Evolutionary conservation across 2,329 filamentous ascomycete genomes (phyloP), one percentile per base, ranked within the genome.

Genomic region (Fusarium sp.): DNA sequence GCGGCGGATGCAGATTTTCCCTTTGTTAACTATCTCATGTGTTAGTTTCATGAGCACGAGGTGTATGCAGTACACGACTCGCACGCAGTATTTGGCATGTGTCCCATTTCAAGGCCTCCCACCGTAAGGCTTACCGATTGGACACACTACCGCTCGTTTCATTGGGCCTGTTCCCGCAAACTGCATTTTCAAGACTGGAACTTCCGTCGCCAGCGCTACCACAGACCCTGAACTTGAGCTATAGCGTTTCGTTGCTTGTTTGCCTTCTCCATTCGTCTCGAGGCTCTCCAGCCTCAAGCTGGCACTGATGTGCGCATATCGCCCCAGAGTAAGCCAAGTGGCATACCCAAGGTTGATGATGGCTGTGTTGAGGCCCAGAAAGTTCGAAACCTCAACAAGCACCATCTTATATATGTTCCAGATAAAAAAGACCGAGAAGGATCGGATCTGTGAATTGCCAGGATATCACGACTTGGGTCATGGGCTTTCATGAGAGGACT

Each of bases 391-490:
- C 11, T 67, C 42, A 39, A 48, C 39, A 47, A 39, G 55, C 12
- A 62, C 56, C 35, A 69, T 53, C 39, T 54, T 64, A 44, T 45
- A 47, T 30, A 36, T 30, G 33, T 24, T 30, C 5, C 20, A 35
- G 48, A 20, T 24, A 12, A 28, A 30, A 30, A 15, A 44, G 16
- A n/a, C 13, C 7, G 42, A 28, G 35, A 82, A 73, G 3, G 48
- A 56, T 15, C 85, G 81, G 31, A 86, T 80, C 0, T 83, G 78
- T 1, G 83, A 84, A 41, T 78, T 71, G 85, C 33, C 7, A 15
- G 31, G 22, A 24, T 28, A 24, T 39, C 31, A 63, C 26, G 59
- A 64, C 11, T 61, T 47, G 18, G 31, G 61, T 28, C 67, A 61
- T 20, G 45, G 54, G 30, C 60, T n/a, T 33, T 68, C 63, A 22